phyloP scores from a whole-genome alignment of 495 filamentous ascomycete genomes.

The Aspergillus steynii region DNA sequence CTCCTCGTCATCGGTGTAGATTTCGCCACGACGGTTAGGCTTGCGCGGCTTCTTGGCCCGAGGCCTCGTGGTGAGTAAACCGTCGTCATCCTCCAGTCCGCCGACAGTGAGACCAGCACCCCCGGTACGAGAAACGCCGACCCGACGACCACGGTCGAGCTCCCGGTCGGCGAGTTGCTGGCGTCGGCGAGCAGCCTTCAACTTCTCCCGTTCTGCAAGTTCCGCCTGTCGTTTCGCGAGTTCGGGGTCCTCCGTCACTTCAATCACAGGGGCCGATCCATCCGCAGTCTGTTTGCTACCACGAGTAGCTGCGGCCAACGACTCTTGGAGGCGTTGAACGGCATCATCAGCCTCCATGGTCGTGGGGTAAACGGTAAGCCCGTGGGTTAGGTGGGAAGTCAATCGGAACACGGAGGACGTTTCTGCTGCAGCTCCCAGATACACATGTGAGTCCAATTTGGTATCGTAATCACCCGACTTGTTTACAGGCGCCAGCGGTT shows the following conservation, averaged over 20 bases:
- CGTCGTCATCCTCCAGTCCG: constrained; percentile 70
- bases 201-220: constrained; percentile 67
- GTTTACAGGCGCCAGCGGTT: constrained; percentile 70
- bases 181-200: constrained; percentile 64
- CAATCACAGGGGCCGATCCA: constrained; percentile 55
- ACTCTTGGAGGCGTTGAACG: constrained; percentile 69
- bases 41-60: constrained; percentile 44
- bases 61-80: constrained; percentile 43
- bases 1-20: constrained; percentile 56
- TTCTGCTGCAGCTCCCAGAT: constrained; percentile 73
- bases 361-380: constrained; percentile 70
- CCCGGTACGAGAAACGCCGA: constrained; percentile 46
- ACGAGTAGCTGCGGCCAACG: constrained; percentile 61
- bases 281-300: constrained; percentile 60
- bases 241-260: constrained; percentile 75
- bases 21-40: constrained; percentile 51
- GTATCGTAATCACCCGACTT: constrained; percentile 63
- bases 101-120: constrained; percentile 67
- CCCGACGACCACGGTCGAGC: constrained; percentile 55
- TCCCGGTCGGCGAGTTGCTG: constrained; percentile 68
- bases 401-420: constrained; percentile 68
- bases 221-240: constrained; percentile 75
- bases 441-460: constrained; percentile 76
- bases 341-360: constrained; percentile 74
- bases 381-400: constrained; percentile 77